phyloP scores from a whole-genome alignment of 768 basidiomycete genomes.

The Psilocybe sp. region DNA sequence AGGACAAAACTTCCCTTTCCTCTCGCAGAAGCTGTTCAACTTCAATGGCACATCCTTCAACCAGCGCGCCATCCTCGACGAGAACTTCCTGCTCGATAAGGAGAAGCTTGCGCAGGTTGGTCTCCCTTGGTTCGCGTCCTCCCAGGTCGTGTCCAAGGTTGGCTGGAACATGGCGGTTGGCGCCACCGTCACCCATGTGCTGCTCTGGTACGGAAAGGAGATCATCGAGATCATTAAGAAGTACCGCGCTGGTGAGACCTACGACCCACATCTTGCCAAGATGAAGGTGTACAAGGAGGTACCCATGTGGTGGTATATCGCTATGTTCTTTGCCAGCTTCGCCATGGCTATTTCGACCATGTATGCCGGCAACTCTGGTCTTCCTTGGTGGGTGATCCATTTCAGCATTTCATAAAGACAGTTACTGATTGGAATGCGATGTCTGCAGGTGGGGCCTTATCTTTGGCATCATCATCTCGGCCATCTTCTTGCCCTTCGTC shows the following conservation, averaged over 20 bases:
- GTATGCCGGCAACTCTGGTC: slow-evolving; percentile 49
- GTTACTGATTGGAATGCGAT: neutral
- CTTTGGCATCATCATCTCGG: slow-evolving; percentile 49
- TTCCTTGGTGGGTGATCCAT: slow-evolving; percentile 46
- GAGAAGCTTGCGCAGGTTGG: slow-evolving; percentile 44
- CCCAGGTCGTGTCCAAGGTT: slow-evolving; percentile 40
- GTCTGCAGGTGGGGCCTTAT: slow-evolving; percentile 45
- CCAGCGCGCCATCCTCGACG: slow-evolving; percentile 50
- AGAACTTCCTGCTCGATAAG: slow-evolving; percentile 45
- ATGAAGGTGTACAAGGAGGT: slow-evolving; percentile 47
- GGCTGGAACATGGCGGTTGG: slow-evolving; percentile 36
- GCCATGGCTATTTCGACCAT: slow-evolving; percentile 52
- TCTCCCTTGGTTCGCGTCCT: slow-evolving; percentile 44
- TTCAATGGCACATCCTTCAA: slow-evolving; percentile 51
- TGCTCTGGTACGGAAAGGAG: slow-evolving; percentile 53
- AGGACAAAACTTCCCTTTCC: slow-evolving; percentile 58
- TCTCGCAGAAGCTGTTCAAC: slow-evolving; percentile 49
- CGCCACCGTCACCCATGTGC: slow-evolving; percentile 49
- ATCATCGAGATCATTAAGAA: slow-evolving; percentile 38
- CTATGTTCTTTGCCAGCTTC: slow-evolving; percentile 40
- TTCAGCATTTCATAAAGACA: neutral
- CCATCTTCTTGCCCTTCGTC: slow-evolving; percentile 49
- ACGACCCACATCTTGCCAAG: slow-evolving; percentile 55
- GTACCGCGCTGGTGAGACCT: slow-evolving; percentile 36
- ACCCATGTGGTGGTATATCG: slow-evolving; percentile 51